Percentiles rank a stretch among this genome's conserved stretches.
These are phyloP conservation scores for Globisporangium alternatum DNA, from an alignment of 352 stramenopile genomes.

Conservation along the genomic window DNA sequence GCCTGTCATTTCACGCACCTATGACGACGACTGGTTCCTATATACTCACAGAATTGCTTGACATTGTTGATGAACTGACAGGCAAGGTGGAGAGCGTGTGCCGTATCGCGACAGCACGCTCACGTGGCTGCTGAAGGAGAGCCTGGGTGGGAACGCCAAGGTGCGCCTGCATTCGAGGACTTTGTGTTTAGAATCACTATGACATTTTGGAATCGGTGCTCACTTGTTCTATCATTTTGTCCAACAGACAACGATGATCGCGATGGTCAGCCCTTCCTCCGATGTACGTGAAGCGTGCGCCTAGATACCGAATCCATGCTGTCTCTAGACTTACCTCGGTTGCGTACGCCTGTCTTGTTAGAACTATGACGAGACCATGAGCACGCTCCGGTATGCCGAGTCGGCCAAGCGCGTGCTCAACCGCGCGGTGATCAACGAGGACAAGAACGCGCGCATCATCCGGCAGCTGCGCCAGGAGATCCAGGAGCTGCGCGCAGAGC, in stretches of 20 bases:
- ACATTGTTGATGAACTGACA: slow-evolving; percentile 6
- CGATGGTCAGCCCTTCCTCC: slow-evolving; percentile 75
- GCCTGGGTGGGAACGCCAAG: slow-evolving; percentile 79
- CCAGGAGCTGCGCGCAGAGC: slow-evolving; percentile 41
- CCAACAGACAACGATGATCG: slow-evolving; percentile 81
- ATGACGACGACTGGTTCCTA: too few relatives aligned
- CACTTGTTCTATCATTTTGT: background rate
- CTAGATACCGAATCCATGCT: too few relatives aligned
- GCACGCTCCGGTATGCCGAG: slow-evolving; percentile 79
- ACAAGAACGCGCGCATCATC: slow-evolving; percentile 78
- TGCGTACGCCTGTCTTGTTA: too few relatives aligned
- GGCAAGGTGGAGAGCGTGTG: slow-evolving; percentile 54
- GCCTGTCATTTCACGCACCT: background rate
- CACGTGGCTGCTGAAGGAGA: slow-evolving; percentile 87
- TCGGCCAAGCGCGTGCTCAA: slow-evolving; percentile 86
- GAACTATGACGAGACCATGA: slow-evolving; percentile 87
- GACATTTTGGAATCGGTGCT: background rate
- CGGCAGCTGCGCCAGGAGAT: slow-evolving; percentile 76
- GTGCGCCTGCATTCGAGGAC: slow-evolving; percentile 15
- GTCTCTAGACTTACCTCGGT: too few relatives aligned
- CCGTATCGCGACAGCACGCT: slow-evolving; percentile 86
- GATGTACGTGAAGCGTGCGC: slow-evolving; percentile 31
- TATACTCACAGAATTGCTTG: too few relatives aligned
- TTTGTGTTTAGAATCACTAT: background rate
- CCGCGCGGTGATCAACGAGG: slow-evolving; percentile 76